phyloP scores from a whole-genome alignment of 2,329 filamentous ascomycete genomes.

The Xylariaceae sp. region DNA sequence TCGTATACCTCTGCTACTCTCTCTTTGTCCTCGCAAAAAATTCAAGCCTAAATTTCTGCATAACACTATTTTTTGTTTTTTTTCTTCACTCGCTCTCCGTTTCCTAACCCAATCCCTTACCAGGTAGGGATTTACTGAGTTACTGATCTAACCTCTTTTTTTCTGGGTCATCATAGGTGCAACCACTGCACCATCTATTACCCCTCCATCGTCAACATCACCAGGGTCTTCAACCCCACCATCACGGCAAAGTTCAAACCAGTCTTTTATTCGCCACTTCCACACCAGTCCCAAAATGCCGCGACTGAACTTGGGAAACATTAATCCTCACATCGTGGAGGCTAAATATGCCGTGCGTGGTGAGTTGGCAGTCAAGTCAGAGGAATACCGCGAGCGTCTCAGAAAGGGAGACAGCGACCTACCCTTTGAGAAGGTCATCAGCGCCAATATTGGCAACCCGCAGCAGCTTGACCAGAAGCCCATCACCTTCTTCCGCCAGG shows the following conservation, averaged over 20 bases:
- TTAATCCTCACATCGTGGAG: slow-evolving; percentile 82
- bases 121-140: too few relatives aligned
- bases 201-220: slow-evolving; percentile 1
- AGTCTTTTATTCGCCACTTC: slow-evolving; percentile 6
- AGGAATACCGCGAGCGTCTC: slow-evolving; percentile 78
- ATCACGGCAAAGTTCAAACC: neutral
- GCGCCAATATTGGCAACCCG: slow-evolving; percentile 97
- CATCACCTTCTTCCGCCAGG: slow-evolving; percentile 98
- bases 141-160: too few relatives aligned
- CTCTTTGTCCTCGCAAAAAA: too few relatives aligned
- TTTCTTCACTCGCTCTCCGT: too few relatives aligned
- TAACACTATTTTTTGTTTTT: too few relatives aligned
- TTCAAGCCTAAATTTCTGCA: too few relatives aligned
- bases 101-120: too few relatives aligned
- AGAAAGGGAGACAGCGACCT: slow-evolving; percentile 56
- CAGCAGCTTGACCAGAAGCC: slow-evolving; percentile 99
- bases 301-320: slow-evolving; percentile 73
- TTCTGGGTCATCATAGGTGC: slow-evolving; percentile 1
- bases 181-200: neutral
- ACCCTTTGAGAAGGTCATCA: slow-evolving; percentile 88
- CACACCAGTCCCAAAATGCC: slow-evolving; percentile 26
- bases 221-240: neutral
- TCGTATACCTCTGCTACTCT: too few relatives aligned
- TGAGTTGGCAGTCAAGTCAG: slow-evolving; percentile 89
- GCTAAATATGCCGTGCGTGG: slow-evolving; percentile 96